phyloP scores from a whole-genome alignment of 1,284 basidiomycete genomes.

The Papiliotrema nemorosa region DNA sequence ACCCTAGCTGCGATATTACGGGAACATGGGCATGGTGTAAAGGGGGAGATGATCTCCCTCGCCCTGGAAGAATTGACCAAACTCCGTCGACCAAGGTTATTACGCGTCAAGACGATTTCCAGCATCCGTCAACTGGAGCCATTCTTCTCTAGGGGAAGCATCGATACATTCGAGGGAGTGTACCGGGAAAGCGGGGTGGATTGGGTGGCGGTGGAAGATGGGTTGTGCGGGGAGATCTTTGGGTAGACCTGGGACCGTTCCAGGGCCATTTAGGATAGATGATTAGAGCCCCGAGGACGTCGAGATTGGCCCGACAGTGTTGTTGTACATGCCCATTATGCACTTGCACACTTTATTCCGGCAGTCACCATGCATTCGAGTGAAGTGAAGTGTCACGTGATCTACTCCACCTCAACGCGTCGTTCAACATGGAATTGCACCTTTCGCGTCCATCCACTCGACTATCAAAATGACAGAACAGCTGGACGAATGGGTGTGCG shows the following conservation, averaged over 20 bases:
- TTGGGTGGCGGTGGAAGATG: conserved; percentile 78
- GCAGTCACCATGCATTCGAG: too few species aligned
- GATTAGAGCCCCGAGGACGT: not conserved
- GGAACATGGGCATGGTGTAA: conserved; percentile 56
- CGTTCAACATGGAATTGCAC: too few species aligned
- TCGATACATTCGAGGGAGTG: conserved; percentile 81
- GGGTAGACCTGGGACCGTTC: too few species aligned
- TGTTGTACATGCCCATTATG: not conserved
- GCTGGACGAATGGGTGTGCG: conserved; percentile 44
- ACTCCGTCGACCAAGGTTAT: conserved; percentile 70
- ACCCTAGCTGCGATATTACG: conserved; percentile 77
- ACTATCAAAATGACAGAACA: conserved; percentile 23
- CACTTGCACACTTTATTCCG: not conserved
- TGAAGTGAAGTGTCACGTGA: too few species aligned
- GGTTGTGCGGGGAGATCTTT: conserved; percentile 80
- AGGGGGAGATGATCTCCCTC: conserved; percentile 20
- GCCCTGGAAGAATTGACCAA: conserved; percentile 6
- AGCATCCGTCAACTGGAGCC: conserved; percentile 75
- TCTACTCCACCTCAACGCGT: too few species aligned
- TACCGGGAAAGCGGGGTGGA: conserved; percentile 71
- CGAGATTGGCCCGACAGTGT: not conserved
- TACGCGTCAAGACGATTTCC: conserved; percentile 64
- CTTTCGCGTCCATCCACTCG: not conserved
- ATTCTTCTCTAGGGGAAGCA: conserved; percentile 85
- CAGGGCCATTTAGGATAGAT: too few species aligned